Evolutionary conservation across 306 rosid genomes (phyloP), one percentile per base, ranked within the genome.

Genomic region (Cyclanthera cordifolia): DNA sequence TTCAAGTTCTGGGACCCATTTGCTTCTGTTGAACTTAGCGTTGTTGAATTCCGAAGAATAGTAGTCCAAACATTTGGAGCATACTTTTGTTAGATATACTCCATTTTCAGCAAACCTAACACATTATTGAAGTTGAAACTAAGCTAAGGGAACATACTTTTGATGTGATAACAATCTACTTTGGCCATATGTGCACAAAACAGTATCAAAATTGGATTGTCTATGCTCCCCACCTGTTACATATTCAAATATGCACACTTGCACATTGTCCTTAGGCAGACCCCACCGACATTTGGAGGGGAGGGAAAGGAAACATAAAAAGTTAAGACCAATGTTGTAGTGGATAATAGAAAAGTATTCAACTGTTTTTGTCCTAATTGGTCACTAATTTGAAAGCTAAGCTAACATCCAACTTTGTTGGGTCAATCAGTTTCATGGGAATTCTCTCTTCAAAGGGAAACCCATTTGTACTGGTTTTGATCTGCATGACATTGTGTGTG

Each of bases 391-490:
- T 34, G 11, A 51, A 41, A 34, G 56, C 23, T 47, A 73, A 68
- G 49, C 49, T 47, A 47, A 61, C 73, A 77, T 76, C 84, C 86
- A 77, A 74, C 81, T 79, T 77, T 49, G 74, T 70, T 73, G 77
- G 81, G 77, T 80, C 82, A 46, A 73, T 75, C 81, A 73, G 79
- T 73, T 77, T 73, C 77, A 78, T 75, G 82, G 85, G 72, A 77
- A 72, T n/a, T 68, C 23, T 50, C 50, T 14, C 37, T 65, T 43
- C 25, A 41, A 58, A 47, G 19, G 58, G 58, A 69, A 74, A 56
- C 48, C 51, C 66, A 66, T 66, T 75, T 75, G 52, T 41, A 56
- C 56, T 49, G 21, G 53, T 52, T 77, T 53, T 55, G 23, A 73
- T 67, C 78, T 75, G 77, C 85, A 69, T 78, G 72, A 69, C 79